Conservation (phyloP, 2,329 filamentous ascomycete genomes). For the Apiospora sp. region DNA sequence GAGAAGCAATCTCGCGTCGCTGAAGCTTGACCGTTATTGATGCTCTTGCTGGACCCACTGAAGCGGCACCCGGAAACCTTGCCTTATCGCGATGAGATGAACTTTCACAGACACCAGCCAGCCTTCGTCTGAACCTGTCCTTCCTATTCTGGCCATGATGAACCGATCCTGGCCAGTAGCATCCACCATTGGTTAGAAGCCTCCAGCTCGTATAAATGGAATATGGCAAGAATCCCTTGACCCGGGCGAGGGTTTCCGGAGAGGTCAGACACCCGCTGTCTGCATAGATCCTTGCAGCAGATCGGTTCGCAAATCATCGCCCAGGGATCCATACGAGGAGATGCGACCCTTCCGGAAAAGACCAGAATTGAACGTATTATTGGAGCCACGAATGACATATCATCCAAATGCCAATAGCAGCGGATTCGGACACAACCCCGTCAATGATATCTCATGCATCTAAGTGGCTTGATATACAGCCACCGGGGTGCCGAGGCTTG, state of each 20-base stretch:
- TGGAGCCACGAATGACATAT: neutral
- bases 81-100: neutral
- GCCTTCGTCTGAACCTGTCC: neutral
- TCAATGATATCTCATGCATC: too few species aligned
- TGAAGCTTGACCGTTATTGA: neutral
- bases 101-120: neutral
- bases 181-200: neutral
- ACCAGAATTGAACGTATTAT: neutral
- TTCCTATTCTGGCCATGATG: neutral
- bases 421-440: neutral
- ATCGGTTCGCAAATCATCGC: neutral
- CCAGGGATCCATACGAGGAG: neutral
- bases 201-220: neutral
- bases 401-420: neutral
- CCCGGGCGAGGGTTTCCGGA: neutral
- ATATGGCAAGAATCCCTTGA: neutral
- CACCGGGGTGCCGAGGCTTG: neutral
- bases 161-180: neutral
- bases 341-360: neutral
- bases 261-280: neutral
- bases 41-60: neutral
- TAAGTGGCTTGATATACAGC: neutral
- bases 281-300: neutral
- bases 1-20: neutral
- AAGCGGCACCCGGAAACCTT: neutral